Percentiles rank a stretch among this genome's conserved stretches.
phyloP scores from a whole-genome alignment of 1,284 basidiomycete genomes.

The Pascua guehoae region DNA sequence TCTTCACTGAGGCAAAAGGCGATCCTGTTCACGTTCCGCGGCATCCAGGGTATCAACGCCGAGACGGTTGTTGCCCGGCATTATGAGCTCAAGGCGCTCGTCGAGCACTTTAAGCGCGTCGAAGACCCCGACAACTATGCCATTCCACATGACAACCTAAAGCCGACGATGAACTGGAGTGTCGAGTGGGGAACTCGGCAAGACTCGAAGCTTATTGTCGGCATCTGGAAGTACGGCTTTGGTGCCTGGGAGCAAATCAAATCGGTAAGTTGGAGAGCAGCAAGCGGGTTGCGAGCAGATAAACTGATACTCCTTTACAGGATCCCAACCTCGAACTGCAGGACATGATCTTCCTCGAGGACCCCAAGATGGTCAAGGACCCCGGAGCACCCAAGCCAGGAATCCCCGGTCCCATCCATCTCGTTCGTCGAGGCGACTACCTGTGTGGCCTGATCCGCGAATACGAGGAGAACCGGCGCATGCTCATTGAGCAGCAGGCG shows the following conservation, averaged over 20 bases:
- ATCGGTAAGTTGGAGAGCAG: slow-evolving; percentile 20
- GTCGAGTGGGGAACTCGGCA: slow-evolving; percentile 91
- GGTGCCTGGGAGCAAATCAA: slow-evolving; percentile 93
- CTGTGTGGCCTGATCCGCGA: slow-evolving; percentile 79
- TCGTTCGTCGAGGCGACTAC: slow-evolving; percentile 95
- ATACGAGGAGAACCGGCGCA: slow-evolving; percentile 84
- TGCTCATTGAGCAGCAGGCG: slow-evolving; percentile 52
- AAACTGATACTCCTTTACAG: slow-evolving; percentile 40
- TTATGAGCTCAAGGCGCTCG: slow-evolving; percentile 84
- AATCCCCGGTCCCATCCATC: slow-evolving; percentile 93
- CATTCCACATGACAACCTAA: slow-evolving; percentile 86
- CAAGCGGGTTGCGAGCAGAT: slow-evolving; percentile 4
- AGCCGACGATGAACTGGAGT: slow-evolving; percentile 92
- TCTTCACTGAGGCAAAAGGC: slow-evolving; percentile 63
- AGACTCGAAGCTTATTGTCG: slow-evolving; percentile 90
- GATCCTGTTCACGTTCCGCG: slow-evolving; percentile 83
- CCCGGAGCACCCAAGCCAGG: slow-evolving; percentile 37
- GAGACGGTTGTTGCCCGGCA: slow-evolving; percentile 90
- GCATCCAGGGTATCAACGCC: slow-evolving; percentile 91
- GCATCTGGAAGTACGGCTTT: slow-evolving; percentile 90
- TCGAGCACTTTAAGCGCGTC: slow-evolving; percentile 64
- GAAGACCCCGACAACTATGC: slow-evolving; percentile 76
- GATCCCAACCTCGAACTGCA: slow-evolving; percentile 77
- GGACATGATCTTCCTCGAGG: slow-evolving; percentile 96
- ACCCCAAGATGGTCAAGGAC: slow-evolving; percentile 66